phyloP scores from a whole-genome alignment of 1,284 basidiomycete genomes.

The Trametes polyzona region DNA sequence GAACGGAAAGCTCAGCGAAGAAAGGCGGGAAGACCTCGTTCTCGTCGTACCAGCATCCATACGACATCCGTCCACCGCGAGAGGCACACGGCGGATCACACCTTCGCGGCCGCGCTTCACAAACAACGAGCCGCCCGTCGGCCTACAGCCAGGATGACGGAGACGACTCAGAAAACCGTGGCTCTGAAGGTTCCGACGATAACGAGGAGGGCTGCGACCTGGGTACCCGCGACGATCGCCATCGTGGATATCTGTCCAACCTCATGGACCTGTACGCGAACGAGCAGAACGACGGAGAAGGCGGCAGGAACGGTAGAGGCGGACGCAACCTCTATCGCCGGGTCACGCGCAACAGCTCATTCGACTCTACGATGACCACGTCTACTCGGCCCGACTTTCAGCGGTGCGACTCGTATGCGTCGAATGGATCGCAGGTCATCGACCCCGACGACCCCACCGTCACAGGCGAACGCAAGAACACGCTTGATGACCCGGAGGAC shows the following conservation, averaged over 20 bases:
- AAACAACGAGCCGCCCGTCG: conserved; percentile 9
- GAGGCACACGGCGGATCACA: conserved; percentile 40
- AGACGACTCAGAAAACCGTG: conserved; percentile 9
- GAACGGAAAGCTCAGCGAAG: conserved; percentile 11
- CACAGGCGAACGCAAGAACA: conserved; percentile 36
- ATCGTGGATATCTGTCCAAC: conserved; percentile 45
- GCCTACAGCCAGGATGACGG: conserved; percentile 18
- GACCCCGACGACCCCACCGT: conserved; percentile 40
- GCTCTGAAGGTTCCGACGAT: neutral
- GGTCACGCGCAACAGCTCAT: conserved; percentile 11
- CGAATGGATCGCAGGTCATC: conserved; percentile 29
- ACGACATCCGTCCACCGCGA: conserved; percentile 57
- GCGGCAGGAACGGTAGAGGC: neutral
- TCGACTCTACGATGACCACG: conserved; percentile 10
- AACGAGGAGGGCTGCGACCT: conserved; percentile 7
- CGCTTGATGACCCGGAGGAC: conserved; percentile 61
- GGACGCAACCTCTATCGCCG: conserved; percentile 1
- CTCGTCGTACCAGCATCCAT: conserved; percentile 61
- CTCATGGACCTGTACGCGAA: conserved; percentile 59
- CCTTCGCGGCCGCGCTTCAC: conserved; percentile 32
- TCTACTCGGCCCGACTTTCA: conserved; percentile 13
- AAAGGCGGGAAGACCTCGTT: conserved; percentile 46
- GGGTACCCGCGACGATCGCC: conserved; percentile 33
- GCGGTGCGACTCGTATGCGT: conserved; percentile 21
- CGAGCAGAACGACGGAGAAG: conserved; percentile 34